Evolutionary conservation across 441 rosid genomes (phyloP).

Genomic region (Pelargonium cotyledonis): DNA sequence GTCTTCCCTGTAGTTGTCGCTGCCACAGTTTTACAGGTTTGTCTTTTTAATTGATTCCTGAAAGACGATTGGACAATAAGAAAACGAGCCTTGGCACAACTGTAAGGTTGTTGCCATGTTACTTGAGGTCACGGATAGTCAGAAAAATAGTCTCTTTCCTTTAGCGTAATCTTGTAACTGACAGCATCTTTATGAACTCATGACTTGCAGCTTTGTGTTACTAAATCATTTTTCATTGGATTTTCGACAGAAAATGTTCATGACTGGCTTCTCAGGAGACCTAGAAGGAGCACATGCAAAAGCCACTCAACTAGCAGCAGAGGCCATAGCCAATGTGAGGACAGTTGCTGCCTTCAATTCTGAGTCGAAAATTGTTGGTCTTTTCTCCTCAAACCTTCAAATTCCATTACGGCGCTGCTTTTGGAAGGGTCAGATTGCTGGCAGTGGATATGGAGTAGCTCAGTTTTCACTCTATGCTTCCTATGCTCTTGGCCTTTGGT

Average conservation of each 20-base stretch:
- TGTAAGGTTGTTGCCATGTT: neutral
- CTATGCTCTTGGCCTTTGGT: conserved; percentile 97
- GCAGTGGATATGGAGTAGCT: conserved; percentile 94
- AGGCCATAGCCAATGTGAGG: conserved; percentile 92
- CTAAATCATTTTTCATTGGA: neutral
- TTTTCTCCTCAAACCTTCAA: conserved; percentile 73
- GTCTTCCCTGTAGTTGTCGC: conserved; percentile 98
- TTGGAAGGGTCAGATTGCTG: conserved; percentile 99
- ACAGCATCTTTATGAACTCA: no score
- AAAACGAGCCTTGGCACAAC: no score
- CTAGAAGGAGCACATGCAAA: conserved; percentile 90
- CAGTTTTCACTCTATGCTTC: conserved; percentile 92
- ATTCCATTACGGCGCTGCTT: conserved; percentile 82
- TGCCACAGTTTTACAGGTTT: conserved; percentile 94
- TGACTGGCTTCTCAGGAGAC: conserved; percentile 97
- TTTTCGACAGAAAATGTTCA: conserved; percentile 88
- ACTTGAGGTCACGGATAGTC: no score
- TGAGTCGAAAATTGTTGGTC: conserved; percentile 74
- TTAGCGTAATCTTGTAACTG: no score
- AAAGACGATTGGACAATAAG: neutral
- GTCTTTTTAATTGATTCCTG: conserved; percentile 20
- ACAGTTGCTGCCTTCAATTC: conserved; percentile 98
- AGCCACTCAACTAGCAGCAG: conserved; percentile 95
- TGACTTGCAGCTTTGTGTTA: no score
- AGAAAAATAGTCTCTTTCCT: no score